These are phyloP conservation scores for Mycosphaerella sp. DNA, from an alignment of 2,329 filamentous ascomycete species.

Conservation along the genomic window DNA sequence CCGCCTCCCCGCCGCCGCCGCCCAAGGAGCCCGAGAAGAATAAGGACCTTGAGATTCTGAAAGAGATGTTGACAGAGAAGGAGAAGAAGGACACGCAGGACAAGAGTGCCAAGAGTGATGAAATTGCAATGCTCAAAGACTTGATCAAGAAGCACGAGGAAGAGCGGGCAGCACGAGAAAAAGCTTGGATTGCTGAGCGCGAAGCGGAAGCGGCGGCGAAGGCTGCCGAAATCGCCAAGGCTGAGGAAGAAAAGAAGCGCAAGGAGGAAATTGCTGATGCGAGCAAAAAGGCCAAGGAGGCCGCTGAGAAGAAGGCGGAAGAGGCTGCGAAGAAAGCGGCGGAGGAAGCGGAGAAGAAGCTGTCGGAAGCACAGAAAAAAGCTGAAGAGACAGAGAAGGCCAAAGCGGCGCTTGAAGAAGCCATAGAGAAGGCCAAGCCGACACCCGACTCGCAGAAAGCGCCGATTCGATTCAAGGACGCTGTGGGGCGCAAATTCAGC, in stretches of 20 bases:
- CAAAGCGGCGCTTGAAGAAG: conserved; percentile 44
- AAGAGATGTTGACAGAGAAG: conserved; percentile 21
- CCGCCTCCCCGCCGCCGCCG: conserved; percentile 22
- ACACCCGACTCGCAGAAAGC: conserved; percentile 55
- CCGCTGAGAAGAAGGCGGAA: conserved; percentile 42
- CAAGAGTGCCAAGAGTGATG: conserved; percentile 22
- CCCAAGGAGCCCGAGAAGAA: conserved; percentile 22
- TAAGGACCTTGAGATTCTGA: conserved; percentile 21
- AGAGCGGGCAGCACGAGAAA: conserved; percentile 28
- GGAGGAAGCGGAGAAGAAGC: conserved; percentile 47
- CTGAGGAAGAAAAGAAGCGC: conserved; percentile 47
- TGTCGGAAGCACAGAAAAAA: conserved; percentile 48
- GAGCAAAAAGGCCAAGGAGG: conserved; percentile 44
- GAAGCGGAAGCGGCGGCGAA: conserved; percentile 31
- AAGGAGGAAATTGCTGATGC: conserved; percentile 38
- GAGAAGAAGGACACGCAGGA: conserved; percentile 16
- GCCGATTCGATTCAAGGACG: conserved; percentile 85
- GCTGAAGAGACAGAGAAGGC: conserved; percentile 46
- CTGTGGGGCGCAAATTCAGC: conserved; percentile 82
- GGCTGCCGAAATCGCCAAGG: conserved; percentile 34
- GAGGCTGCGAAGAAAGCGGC: conserved; percentile 44
- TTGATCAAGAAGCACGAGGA: conserved; percentile 40
- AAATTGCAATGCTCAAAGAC: conserved; percentile 34
- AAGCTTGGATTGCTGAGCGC: conserved; percentile 19
- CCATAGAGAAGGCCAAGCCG: conserved; percentile 42